A percentile compares a stretch with the other conserved stretches of the same genome.
These are phyloP conservation scores for Eimeria acervulina DNA, from an alignment of 169 alveolate genomes.

Conservation along the genomic window DNA sequence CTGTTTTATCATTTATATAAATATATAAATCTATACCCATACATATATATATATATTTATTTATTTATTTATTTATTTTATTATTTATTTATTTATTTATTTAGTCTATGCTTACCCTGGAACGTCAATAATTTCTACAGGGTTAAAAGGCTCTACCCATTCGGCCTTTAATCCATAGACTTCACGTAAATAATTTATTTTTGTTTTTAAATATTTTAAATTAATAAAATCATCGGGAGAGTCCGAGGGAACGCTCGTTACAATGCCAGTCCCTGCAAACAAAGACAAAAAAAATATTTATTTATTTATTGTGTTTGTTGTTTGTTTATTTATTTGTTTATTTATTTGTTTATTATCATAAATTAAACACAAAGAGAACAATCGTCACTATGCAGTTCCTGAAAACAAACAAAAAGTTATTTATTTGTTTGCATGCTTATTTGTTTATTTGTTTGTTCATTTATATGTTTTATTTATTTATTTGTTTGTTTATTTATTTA, in stretches of 20 bases:
- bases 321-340: too few species aligned
- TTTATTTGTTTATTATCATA: too few species aligned
- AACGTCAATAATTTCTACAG: conserved; percentile 95
- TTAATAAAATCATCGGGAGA: conserved; percentile 99
- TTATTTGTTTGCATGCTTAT: too few species aligned
- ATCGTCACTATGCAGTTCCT: too few species aligned
- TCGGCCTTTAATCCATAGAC: conserved; percentile 94
- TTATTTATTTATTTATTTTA: background rate
- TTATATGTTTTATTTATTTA: too few species aligned
- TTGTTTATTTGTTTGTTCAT: too few species aligned
- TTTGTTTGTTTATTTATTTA: too few species aligned
- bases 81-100: background rate
- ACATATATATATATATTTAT: background rate
- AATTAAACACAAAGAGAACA: too few species aligned
- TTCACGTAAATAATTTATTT: conserved; percentile 86
- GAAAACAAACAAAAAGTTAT: too few species aligned
- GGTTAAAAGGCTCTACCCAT: conserved; percentile 95
- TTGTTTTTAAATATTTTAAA: conserved; percentile 90
- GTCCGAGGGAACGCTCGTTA: conserved; percentile 99
- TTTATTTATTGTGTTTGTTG: background rate
- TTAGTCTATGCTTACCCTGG: conserved; percentile 92
- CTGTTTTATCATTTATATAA: too few species aligned
- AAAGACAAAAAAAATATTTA: background rate
- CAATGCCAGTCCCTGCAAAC: conserved; percentile 97
- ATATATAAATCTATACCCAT: background rate